Evolutionary conservation across 2,329 filamentous ascomycete species (phyloP), one percentile per base, ranked within the genome.

Genomic region (Capronia coronata): DNA sequence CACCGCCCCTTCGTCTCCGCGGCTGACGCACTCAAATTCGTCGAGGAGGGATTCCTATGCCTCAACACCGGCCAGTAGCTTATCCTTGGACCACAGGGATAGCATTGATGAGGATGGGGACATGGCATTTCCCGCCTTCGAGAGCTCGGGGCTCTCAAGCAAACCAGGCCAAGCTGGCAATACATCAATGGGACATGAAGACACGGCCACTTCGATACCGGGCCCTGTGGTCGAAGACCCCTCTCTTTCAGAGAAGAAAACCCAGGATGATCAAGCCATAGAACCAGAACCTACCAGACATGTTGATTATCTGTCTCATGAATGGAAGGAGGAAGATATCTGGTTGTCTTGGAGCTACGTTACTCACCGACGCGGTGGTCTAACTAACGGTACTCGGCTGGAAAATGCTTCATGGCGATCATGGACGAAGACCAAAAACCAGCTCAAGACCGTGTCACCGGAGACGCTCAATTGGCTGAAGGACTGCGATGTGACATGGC

Each of bases 391-490:
- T 29, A 83, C 83, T 27, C 77, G 93, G 43, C 70, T 97, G 23
- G 93, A 97, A 68, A 97, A 98, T 68, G 93, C 93, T 2, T 95
- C 89, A 0, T 98, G 93, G 93, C 79, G 93, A 65, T 93, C 89
- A 1, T 97, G 93, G 93, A 86, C 87, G 65, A 97, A 97, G 69
- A 78, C 86, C 42, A 94, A 94, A 69, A 85, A 94, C 67, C 81
- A 85, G 34, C 74, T 97, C 42, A 84, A 82, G 64, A 97, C 91
- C 0, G 82, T 97, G 18, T 89, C 88, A 6, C 89, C 93, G 2
- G 90, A 96, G 68, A 87, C 84, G 1, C 74, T 98, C 48, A 95
- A 97, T 69, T 98, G 93, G 91, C 75, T 96, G 52, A 98, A 97
- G 67, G 93, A 97, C 62, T 93, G 86, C 66, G 91, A 98, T 67